A percentile compares a stretch with the other conserved stretches of the same genome.
These are phyloP conservation scores for Neurospora hispaniola DNA, from an alignment of 495 filamentous ascomycete species.

Conservation along the genomic window DNA sequence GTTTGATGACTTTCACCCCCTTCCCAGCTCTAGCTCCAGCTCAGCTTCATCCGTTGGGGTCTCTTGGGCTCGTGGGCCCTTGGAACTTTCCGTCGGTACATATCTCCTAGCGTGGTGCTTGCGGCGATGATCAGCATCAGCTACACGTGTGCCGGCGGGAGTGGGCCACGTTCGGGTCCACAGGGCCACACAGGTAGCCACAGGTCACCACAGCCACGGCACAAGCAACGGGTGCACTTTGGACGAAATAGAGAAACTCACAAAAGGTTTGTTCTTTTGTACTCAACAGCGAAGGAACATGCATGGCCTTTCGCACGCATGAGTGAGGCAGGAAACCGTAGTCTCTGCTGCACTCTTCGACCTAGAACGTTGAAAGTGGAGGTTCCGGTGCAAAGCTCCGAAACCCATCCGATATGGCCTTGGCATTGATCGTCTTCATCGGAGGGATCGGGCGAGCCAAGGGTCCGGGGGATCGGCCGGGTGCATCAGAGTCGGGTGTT, in stretches of 20 bases:
- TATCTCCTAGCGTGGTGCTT: background rate
- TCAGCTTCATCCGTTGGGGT: background rate
- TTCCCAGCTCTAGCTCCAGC: background rate
- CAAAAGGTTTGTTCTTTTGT: background rate
- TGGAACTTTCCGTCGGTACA: background rate
- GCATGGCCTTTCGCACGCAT: background rate
- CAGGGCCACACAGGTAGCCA: background rate
- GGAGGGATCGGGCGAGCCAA: background rate
- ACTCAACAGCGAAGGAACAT: background rate
- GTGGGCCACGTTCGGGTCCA: background rate
- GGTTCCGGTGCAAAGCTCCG: background rate
- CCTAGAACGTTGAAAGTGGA: background rate
- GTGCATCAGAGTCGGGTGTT: background rate
- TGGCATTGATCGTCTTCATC: background rate
- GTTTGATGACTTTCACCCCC: background rate
- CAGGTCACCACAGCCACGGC: background rate
- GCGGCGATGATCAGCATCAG: background rate
- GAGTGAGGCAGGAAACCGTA: background rate
- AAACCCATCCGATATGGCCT: background rate
- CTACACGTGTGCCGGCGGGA: background rate
- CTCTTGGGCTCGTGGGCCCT: background rate
- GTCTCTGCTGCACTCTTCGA: background rate
- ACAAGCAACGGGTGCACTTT: background rate
- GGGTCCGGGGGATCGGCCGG: background rate
- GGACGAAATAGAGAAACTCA: background rate